These are phyloP conservation scores for Pyrus hybrid DNA, from an alignment of 331 rosid species.

Conservation along the genomic window DNA sequence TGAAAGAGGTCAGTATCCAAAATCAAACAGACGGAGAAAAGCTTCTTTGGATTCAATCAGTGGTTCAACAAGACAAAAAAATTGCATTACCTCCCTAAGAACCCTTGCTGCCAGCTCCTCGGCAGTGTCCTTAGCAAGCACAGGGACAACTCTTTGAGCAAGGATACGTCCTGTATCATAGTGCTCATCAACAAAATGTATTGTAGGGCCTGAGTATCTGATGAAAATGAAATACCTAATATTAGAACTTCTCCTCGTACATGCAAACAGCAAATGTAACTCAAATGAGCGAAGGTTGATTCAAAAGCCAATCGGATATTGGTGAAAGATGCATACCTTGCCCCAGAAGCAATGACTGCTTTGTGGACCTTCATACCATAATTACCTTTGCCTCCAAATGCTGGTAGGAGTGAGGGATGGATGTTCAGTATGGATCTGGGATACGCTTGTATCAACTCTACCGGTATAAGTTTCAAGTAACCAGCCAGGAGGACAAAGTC, in stretches of 20 bases:
- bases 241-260: background rate
- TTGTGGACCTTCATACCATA: constrained; percentile 89
- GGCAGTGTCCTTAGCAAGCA: constrained; percentile 67
- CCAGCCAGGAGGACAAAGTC: constrained; percentile 90
- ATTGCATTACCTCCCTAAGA: constrained; percentile 53
- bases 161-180: constrained; percentile 88
- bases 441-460: constrained; percentile 62
- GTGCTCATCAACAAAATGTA: constrained; percentile 89
- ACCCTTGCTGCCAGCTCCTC: constrained; percentile 78
- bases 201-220: constrained; percentile 86
- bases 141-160: constrained; percentile 82
- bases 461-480: constrained; percentile 74
- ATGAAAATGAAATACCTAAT: background rate
- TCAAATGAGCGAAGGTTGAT: background rate
- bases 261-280: background rate
- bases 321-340: constrained; percentile 38
- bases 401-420: constrained; percentile 96
- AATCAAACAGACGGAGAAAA: background rate
- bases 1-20: background rate
- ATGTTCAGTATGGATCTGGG: constrained; percentile 64
- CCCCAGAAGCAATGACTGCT: constrained; percentile 87
- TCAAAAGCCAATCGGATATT: background rate
- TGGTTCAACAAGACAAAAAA: background rate
- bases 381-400: constrained; percentile 93
- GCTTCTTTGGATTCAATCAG: background rate